These are phyloP conservation scores for Mortierella sp. DNA, from an alignment of 371 early-diverging fungal species.

Conservation along the genomic window DNA sequence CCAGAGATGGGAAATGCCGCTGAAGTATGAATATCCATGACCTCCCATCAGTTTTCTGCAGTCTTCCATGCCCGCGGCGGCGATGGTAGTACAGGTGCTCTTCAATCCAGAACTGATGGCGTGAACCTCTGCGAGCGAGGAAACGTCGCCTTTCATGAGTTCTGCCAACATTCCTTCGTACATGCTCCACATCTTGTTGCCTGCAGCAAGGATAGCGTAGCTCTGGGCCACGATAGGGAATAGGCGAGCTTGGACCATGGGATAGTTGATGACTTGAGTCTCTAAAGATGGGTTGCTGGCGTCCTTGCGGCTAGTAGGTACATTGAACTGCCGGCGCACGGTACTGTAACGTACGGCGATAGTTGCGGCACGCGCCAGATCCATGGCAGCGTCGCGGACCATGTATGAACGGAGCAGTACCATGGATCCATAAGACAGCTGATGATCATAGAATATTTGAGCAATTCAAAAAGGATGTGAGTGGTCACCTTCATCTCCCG, in stretches of 20 bases:
- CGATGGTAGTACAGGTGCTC: conserved; percentile 74
- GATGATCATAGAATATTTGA: not conserved
- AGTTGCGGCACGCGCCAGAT: conserved; percentile 70
- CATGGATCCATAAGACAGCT: conserved; percentile 84
- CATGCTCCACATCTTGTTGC: conserved; percentile 59
- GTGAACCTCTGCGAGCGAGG: conserved; percentile 78
- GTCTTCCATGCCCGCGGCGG: conserved; percentile 78
- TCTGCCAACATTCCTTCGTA: conserved; percentile 66
- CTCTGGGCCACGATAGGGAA: conserved; percentile 76
- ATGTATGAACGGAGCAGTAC: conserved; percentile 77
- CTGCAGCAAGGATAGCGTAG: conserved; percentile 73
- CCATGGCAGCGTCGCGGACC: conserved; percentile 62
- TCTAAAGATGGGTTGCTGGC: conserved; percentile 57
- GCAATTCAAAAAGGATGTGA: too few species aligned
- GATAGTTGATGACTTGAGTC: conserved; percentile 79
- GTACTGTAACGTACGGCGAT: conserved; percentile 79
- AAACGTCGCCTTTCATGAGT: conserved; percentile 58
- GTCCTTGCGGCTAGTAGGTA: conserved; percentile 49
- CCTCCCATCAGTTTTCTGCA: conserved; percentile 87
- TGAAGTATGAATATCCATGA: conserved; percentile 81
- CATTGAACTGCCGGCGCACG: conserved; percentile 74
- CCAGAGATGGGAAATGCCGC: conserved; percentile 77
- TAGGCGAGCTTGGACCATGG: conserved; percentile 77
- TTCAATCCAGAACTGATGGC: conserved; percentile 84
- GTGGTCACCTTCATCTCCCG: not conserved